A percentile compares a stretch with the other conserved stretches of the same genome.
These are phyloP conservation scores for Clitoria ternatea DNA, from an alignment of 306 rosid species.

Conservation along the genomic window DNA sequence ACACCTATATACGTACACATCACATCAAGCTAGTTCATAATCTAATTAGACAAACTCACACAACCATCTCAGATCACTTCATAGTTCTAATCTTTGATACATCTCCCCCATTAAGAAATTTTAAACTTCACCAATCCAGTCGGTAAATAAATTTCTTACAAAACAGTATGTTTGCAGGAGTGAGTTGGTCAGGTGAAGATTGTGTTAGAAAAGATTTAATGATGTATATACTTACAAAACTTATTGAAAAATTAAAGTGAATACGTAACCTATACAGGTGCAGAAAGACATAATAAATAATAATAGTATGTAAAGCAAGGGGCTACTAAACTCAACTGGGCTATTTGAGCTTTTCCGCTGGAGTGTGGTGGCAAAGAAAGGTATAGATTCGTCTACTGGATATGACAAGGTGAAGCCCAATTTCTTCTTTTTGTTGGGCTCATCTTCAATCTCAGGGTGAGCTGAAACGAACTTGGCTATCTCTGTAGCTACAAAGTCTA, in stretches of 20 bases:
- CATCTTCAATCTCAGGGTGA: slow-evolving; percentile 29
- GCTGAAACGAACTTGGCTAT: slow-evolving; percentile 45
- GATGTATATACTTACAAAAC: background rate
- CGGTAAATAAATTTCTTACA: too few relatives aligned
- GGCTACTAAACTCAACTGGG: slow-evolving; percentile 47
- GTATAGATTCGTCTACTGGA: slow-evolving; percentile 31
- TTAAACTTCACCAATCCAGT: too few relatives aligned
- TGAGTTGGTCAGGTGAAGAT: background rate
- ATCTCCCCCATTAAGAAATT: too few relatives aligned
- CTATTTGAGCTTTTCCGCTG: slow-evolving; percentile 43
- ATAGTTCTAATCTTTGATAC: too few relatives aligned
- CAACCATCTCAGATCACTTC: too few relatives aligned
- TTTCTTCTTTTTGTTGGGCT: slow-evolving; percentile 23
- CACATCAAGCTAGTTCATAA: too few relatives aligned
- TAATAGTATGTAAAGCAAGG: background rate
- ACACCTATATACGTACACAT: too few relatives aligned
- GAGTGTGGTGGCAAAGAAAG: slow-evolving; percentile 33
- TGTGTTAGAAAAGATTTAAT: background rate
- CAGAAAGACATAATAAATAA: too few relatives aligned
- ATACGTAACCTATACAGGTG: background rate
- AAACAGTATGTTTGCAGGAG: background rate
- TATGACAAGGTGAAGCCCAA: slow-evolving; percentile 56
- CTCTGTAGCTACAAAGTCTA: slow-evolving; percentile 56
- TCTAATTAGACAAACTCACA: too few relatives aligned
- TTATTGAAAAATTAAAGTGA: background rate